phyloP scores from a whole-genome alignment of 257 asterid species.

The Scutellaria minor region DNA sequence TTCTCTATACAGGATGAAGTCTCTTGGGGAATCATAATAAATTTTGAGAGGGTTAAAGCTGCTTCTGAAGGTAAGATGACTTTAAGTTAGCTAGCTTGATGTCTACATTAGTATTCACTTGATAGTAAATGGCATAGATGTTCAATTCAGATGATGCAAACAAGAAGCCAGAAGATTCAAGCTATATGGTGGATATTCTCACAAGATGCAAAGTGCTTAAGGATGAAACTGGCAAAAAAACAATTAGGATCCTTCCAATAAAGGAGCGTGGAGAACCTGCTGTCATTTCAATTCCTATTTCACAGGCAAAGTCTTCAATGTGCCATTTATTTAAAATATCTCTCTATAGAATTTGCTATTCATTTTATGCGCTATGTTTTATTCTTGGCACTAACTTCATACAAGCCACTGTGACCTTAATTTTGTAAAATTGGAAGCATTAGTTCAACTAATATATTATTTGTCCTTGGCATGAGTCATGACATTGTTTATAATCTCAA shows the following conservation, averaged over 20 bases:
- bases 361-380: neutral
- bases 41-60: constrained; percentile 77
- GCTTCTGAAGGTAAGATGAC: constrained; percentile 76
- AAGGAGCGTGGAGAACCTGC: constrained; percentile 90
- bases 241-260: constrained; percentile 61
- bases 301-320: constrained; percentile 68
- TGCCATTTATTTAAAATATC: constrained; percentile 22
- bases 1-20: constrained; percentile 72
- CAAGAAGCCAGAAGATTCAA: constrained; percentile 84
- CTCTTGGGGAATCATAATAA: constrained; percentile 91
- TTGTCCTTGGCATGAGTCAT: constrained; percentile 11
- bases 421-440: constrained; percentile 11
- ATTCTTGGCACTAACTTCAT: constrained; percentile 26
- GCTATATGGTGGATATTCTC: constrained; percentile 83
- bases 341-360: constrained; percentile 7
- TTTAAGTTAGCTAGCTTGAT: constrained; percentile 25
- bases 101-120: constrained; percentile 23
- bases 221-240: constrained; percentile 74
- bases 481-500: neutral
- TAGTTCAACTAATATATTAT: neutral
- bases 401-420: constrained; percentile 1
- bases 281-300: constrained; percentile 73
- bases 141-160: constrained; percentile 65
- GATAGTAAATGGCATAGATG: constrained; percentile 25
- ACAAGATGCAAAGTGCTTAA: constrained; percentile 75